Percentiles rank a stretch among this genome's conserved stretches.
Evolutionary conservation across 2,329 filamentous ascomycete genomes (phyloP).

Genomic region (Fusarium sambucinum): DNA sequence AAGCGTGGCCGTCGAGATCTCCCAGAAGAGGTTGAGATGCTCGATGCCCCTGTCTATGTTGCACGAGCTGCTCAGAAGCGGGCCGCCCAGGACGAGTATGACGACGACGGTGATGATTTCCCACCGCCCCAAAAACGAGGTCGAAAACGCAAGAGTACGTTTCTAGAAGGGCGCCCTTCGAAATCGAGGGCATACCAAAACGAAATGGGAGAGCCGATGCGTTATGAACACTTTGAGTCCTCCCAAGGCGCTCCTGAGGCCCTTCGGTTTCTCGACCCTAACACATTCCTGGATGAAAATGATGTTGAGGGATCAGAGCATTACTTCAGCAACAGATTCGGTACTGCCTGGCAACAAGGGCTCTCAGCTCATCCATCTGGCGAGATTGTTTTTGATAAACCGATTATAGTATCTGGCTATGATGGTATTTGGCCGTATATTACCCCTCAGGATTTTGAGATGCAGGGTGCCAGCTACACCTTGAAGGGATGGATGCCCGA

Average conservation of each 20-base stretch:
- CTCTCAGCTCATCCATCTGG: background rate
- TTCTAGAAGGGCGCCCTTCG: conserved; percentile 7
- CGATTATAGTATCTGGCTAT: conserved; percentile 42
- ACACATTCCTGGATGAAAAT: conserved; percentile 55
- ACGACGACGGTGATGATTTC: conserved; percentile 35
- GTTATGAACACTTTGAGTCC: conserved; percentile 38
- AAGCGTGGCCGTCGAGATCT: conserved; percentile 55
- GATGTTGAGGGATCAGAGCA: conserved; percentile 9
- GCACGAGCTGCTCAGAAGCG: conserved; percentile 54
- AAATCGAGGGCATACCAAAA: conserved; percentile 22
- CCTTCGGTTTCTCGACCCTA: conserved; percentile 58
- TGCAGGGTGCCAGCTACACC: conserved; percentile 55
- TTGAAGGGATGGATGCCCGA: conserved; percentile 60
- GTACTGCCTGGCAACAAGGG: conserved; percentile 20
- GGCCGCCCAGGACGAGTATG: conserved; percentile 40
- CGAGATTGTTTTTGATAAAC: conserved; percentile 36
- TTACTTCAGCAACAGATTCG: conserved; percentile 16
- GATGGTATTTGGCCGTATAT: conserved; percentile 52
- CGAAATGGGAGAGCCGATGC: conserved; percentile 27
- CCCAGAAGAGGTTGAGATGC: conserved; percentile 60
- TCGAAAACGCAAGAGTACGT: conserved; percentile 36
- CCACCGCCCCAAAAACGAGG: conserved; percentile 41
- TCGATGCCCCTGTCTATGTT: conserved; percentile 65
- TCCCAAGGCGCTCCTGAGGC: conserved; percentile 33
- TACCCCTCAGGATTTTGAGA: conserved; percentile 53